A percentile compares a stretch with the other conserved stretches of the same genome.
These are phyloP conservation scores for Cadophora sp. DNA, from an alignment of 2,329 filamentous ascomycete genomes.

Conservation along the genomic window DNA sequence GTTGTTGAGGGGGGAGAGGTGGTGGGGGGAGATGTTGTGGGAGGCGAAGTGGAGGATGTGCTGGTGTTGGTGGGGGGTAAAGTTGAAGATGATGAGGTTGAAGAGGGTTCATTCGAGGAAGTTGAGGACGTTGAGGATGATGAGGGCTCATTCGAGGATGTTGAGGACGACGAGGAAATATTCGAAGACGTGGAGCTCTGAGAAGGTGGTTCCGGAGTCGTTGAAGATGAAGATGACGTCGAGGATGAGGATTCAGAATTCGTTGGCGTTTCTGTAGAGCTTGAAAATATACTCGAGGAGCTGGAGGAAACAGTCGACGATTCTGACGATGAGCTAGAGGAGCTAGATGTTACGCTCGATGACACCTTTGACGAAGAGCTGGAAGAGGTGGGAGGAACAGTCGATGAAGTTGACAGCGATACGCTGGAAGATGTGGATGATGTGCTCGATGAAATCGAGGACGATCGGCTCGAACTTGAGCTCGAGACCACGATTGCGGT, in stretches of 20 bases:
- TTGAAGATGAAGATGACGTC: neutral
- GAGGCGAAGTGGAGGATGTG: neutral
- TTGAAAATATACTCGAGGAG: constrained; percentile 9
- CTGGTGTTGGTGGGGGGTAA: neutral
- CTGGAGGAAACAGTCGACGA: constrained; percentile 16
- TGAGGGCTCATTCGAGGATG: neutral
- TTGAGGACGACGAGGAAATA: neutral
- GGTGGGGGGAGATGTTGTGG: constrained; percentile 21
- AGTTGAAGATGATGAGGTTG: neutral
- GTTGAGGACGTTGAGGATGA: neutral
- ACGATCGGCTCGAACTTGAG: constrained; percentile 21
- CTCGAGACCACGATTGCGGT: constrained; percentile 8
- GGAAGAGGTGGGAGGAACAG: neutral
- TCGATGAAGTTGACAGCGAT: constrained; percentile 11
- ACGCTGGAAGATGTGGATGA: constrained; percentile 11
- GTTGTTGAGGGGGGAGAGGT: neutral
- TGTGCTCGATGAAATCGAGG: constrained; percentile 4
- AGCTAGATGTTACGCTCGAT: constrained; percentile 12
- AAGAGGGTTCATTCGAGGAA: constrained; percentile 9
- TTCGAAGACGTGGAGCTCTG: neutral
- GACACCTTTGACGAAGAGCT: neutral
- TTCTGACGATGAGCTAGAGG: constrained; percentile 8
- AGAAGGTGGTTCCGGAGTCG: neutral
- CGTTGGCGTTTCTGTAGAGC: neutral
- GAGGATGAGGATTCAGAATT: neutral